Evolutionary conservation across 352 stramenopile species (phyloP).

Genomic region (Phytophthora foliorum): DNA sequence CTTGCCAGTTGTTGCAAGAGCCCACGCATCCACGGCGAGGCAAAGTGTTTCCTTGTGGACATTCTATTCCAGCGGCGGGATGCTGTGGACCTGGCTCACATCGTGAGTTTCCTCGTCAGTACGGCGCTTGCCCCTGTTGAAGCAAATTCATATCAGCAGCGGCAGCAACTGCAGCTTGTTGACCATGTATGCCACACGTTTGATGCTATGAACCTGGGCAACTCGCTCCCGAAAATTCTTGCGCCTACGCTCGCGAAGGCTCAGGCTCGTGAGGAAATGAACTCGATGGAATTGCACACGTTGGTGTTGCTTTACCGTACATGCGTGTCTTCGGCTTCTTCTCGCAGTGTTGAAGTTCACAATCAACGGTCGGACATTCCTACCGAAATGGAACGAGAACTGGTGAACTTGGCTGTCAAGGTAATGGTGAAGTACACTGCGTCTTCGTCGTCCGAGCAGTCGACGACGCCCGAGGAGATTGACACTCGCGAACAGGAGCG

Average conservation of each 20-base stretch:
- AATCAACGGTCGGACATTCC: slow-evolving; percentile 53
- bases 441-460: slow-evolving; percentile 17
- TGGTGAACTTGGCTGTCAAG: slow-evolving; percentile 37
- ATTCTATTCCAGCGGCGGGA: slow-evolving; percentile 78
- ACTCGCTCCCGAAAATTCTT: slow-evolving; percentile 76
- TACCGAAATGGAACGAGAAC: slow-evolving; percentile 52
- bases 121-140: slow-evolving; percentile 57
- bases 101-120: slow-evolving; percentile 88
- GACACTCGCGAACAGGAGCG: slow-evolving; percentile 34
- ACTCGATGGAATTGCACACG: slow-evolving; percentile 62
- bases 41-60: slow-evolving; percentile 88
- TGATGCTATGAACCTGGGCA: slow-evolving; percentile 71
- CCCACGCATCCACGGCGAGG: slow-evolving; percentile 57
- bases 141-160: slow-evolving; percentile 23
- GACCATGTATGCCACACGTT: slow-evolving; percentile 75
- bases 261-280: slow-evolving; percentile 44
- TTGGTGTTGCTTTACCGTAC: slow-evolving; percentile 68
- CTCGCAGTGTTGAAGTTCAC: slow-evolving; percentile 19
- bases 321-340: slow-evolving; percentile 56
- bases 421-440: slow-evolving; percentile 23
- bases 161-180: slow-evolving; percentile 66
- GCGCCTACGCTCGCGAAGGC: slow-evolving; percentile 67
- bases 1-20: slow-evolving; percentile 85
- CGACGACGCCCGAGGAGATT: slow-evolving; percentile 21
- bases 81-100: slow-evolving; percentile 71